A percentile compares a stretch with the other conserved stretches of the same genome.
Evolutionary conservation across 2,329 filamentous ascomycete genomes (phyloP).

Genomic region (Hypoxylon sp.): DNA sequence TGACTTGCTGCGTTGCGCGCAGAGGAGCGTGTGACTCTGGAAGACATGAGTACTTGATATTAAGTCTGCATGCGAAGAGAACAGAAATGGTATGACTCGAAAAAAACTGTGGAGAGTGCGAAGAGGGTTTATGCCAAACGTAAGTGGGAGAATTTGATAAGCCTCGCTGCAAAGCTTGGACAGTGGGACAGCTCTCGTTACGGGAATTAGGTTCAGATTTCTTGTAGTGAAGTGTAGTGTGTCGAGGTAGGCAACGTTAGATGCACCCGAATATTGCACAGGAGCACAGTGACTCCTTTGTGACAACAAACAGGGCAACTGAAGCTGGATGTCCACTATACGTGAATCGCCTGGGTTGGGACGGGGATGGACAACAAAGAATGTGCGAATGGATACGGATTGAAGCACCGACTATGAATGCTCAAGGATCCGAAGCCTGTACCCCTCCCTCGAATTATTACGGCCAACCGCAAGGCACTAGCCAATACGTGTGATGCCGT

Average conservation of each 20-base stretch:
- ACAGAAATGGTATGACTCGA: slow-evolving; percentile 36
- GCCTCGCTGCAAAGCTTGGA: slow-evolving; percentile 38
- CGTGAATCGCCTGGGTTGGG: not conserved
- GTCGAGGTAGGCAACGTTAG: slow-evolving; percentile 4
- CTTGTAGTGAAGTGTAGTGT: slow-evolving; percentile 15
- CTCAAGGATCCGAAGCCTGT: slow-evolving; percentile 26
- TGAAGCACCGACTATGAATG: slow-evolving; percentile 36
- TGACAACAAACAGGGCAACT: slow-evolving; percentile 5
- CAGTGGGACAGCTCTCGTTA: slow-evolving; percentile 37
- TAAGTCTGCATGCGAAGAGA: slow-evolving; percentile 40
- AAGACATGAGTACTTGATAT: slow-evolving; percentile 82
- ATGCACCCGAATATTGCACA: slow-evolving; percentile 29
- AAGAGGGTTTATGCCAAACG: slow-evolving; percentile 29
- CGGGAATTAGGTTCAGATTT: slow-evolving; percentile 30
- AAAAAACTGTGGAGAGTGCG: slow-evolving; percentile 32
- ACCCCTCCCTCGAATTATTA: slow-evolving; percentile 38
- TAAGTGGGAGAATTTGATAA: slow-evolving; percentile 33
- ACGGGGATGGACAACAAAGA: not conserved
- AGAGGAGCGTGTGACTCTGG: slow-evolving; percentile 95
- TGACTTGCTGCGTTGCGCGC: slow-evolving; percentile 86
- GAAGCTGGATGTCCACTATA: slow-evolving; percentile 10
- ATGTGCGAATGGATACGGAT: slow-evolving; percentile 12
- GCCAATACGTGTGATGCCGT: slow-evolving; percentile 25
- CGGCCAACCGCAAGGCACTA: slow-evolving; percentile 22
- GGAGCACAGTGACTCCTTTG: slow-evolving; percentile 14